Percentiles rank a stretch among this genome's conserved stretches.
phyloP scores from a whole-genome alignment of 164 flowering plant species.

The Umbilicus rupestris region DNA sequence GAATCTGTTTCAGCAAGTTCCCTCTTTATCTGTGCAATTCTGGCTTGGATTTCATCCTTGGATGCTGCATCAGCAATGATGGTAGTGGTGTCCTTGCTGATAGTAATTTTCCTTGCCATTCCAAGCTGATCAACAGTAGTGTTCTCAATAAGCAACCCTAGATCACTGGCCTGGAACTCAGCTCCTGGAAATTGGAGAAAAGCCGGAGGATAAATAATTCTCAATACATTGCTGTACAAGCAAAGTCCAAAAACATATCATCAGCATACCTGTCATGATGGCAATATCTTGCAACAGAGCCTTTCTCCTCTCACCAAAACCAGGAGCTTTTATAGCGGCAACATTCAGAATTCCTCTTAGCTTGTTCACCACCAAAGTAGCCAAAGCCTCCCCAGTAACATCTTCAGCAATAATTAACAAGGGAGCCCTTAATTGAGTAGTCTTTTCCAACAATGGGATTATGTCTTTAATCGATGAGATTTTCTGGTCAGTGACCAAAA shows the following conservation, averaged over 20 bases:
- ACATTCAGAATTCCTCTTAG: constrained; percentile 57
- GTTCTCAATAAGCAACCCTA: constrained; percentile 73
- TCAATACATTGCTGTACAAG: background rate
- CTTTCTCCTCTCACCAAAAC: constrained; percentile 93
- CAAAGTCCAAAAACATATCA: background rate
- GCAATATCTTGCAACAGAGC: constrained; percentile 95
- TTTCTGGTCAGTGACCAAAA: constrained; percentile 87
- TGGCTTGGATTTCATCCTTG: constrained; percentile 88
- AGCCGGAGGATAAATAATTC: background rate
- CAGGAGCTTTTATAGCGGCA: constrained; percentile 76
- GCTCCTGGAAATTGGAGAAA: constrained; percentile 44
- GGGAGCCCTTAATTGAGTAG: constrained; percentile 57
- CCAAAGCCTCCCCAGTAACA: constrained; percentile 78
- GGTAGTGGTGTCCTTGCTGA: constrained; percentile 83
- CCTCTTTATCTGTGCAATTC: constrained; percentile 80
- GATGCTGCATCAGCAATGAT: constrained; percentile 94
- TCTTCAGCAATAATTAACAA: constrained; percentile 89
- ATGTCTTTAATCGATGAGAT: constrained; percentile 82
- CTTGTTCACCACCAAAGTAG: constrained; percentile 69
- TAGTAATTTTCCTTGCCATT: constrained; percentile 76
- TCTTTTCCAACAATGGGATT: constrained; percentile 55
- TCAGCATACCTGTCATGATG: constrained; percentile 46
- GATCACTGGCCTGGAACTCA: constrained; percentile 80
- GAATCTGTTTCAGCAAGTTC: constrained; percentile 89
- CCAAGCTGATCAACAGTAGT: constrained; percentile 86